Percentiles rank a stretch among this genome's conserved stretches.
These are phyloP conservation scores for Mucuna pruriens DNA, from an alignment of 306 rosid genomes.

Conservation along the genomic window DNA sequence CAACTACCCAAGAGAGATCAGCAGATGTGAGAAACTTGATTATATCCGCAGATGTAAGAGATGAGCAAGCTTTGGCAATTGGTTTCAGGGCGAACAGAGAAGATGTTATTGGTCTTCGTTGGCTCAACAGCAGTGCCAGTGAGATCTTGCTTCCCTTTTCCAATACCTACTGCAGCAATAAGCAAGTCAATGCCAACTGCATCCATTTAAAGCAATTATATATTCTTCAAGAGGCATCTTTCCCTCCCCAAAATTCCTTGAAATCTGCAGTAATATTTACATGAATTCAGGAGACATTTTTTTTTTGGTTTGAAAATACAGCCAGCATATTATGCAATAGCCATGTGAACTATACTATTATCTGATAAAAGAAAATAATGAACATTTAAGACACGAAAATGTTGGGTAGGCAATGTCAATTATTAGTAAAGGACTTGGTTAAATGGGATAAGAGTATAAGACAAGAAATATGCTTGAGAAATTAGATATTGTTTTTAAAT, in stretches of 20 bases:
- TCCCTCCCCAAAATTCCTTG: slow-evolving; percentile 44
- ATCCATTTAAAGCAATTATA: slow-evolving; percentile 56
- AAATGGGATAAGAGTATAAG: not conserved
- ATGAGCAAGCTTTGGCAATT: slow-evolving; percentile 58
- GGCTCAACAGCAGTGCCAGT: slow-evolving; percentile 58
- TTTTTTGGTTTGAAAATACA: slow-evolving; percentile 21
- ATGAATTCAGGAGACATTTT: slow-evolving; percentile 17
- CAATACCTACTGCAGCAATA: slow-evolving; percentile 58
- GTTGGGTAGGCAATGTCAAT: not conserved
- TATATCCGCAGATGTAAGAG: slow-evolving; percentile 55
- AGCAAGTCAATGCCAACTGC: slow-evolving; percentile 58
- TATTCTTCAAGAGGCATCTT: slow-evolving; percentile 60
- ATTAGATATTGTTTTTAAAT: not conserved
- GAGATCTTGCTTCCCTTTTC: slow-evolving; percentile 63
- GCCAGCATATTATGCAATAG: slow-evolving; percentile 21
- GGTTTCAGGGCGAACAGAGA: slow-evolving; percentile 49
- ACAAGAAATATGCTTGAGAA: slow-evolving; percentile 14
- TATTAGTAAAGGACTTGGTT: not conserved
- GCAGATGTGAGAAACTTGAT: slow-evolving; percentile 54
- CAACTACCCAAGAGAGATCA: slow-evolving; percentile 75
- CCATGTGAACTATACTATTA: slow-evolving; percentile 15
- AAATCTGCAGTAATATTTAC: slow-evolving; percentile 47
- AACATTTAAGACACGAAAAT: not conserved
- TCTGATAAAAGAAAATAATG: not conserved
- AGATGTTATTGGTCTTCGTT: slow-evolving; percentile 40